phyloP scores from a whole-genome alignment of 2,329 filamentous ascomycete species.

The Fusarium continuum region DNA sequence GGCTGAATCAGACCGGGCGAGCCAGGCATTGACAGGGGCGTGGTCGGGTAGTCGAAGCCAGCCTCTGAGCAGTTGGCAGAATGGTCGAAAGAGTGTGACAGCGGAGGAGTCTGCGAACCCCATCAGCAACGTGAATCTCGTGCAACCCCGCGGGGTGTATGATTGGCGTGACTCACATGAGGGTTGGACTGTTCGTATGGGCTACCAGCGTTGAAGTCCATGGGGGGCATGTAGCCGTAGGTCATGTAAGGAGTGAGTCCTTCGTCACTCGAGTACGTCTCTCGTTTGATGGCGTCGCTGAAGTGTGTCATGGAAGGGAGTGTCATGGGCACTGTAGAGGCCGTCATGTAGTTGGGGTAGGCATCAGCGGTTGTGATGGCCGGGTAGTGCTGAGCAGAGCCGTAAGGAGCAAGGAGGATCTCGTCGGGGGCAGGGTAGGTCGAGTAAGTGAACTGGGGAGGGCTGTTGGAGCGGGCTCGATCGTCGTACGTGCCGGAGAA shows the following conservation, averaged over 20 bases:
- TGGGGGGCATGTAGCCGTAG: slow-evolving; percentile 71
- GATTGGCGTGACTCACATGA: slow-evolving; percentile 73
- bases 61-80: slow-evolving; percentile 70
- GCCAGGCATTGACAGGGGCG: slow-evolving; percentile 76
- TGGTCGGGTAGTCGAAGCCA: slow-evolving; percentile 72
- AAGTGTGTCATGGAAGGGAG: slow-evolving; percentile 73
- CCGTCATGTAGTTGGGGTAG: slow-evolving; percentile 65
- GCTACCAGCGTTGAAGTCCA: slow-evolving; percentile 69
- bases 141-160: slow-evolving; percentile 50
- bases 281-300: slow-evolving; percentile 73
- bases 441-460: slow-evolving; percentile 73
- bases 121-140: slow-evolving; percentile 60
- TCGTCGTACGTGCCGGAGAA: slow-evolving; percentile 69
- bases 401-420: slow-evolving; percentile 68
- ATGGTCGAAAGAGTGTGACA: slow-evolving; percentile 77
- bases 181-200: slow-evolving; percentile 74
- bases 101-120: slow-evolving; percentile 74
- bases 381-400: slow-evolving; percentile 61
- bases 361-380: slow-evolving; percentile 60
- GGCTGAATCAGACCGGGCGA: slow-evolving; percentile 65
- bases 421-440: slow-evolving; percentile 74
- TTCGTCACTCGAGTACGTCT: slow-evolving; percentile 65
- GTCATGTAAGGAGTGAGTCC: slow-evolving; percentile 72
- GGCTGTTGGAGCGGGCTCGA: slow-evolving; percentile 75
- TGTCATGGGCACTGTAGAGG: slow-evolving; percentile 64